Percentiles rank a stretch among this genome's conserved stretches.
Conservation (phyloP, 805 yeast species). For the Teunomyces cretensis region DNA sequence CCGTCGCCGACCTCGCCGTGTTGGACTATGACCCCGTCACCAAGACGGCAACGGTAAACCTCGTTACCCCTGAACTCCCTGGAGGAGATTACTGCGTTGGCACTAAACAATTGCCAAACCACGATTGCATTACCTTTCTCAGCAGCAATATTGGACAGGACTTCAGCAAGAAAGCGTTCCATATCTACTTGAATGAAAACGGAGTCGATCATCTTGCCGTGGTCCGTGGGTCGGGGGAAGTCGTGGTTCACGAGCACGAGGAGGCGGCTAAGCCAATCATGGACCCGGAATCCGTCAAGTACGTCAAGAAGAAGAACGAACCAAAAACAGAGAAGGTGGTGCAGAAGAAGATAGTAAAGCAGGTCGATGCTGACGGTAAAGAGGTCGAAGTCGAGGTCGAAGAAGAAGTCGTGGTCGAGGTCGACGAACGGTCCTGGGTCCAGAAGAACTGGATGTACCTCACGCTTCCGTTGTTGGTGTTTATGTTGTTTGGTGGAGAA, state of each 20-base stretch:
- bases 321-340: conserved; percentile 13
- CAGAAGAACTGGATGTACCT: conserved; percentile 66
- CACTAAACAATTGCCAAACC: conserved; percentile 26
- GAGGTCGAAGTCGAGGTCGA: conserved; percentile 20
- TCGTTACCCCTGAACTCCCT: conserved; percentile 1
- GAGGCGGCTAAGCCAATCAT: conserved; percentile 30
- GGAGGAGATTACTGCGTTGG: conserved; percentile 26
- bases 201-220: conserved; percentile 6
- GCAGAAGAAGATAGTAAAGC: conserved; percentile 17
- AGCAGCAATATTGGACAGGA: conserved; percentile 1
- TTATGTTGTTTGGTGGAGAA: conserved; percentile 31
- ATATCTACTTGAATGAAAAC: conserved; percentile 4
- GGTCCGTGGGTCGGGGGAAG: conserved; percentile 1
- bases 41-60: neutral
- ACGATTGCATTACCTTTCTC: conserved; percentile 32
- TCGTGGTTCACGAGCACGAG: conserved; percentile 7
- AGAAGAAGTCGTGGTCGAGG: conserved; percentile 20
- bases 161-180: neutral
- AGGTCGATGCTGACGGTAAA: conserved; percentile 24
- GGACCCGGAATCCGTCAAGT: conserved; percentile 18
- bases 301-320: conserved; percentile 5
- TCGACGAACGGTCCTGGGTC: conserved; percentile 44
- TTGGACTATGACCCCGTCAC: neutral
- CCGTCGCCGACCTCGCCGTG: neutral
- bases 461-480: conserved; percentile 44